Conservation (phyloP, 2,329 filamentous ascomycete species). For the Exophiala oligosperma region DNA sequence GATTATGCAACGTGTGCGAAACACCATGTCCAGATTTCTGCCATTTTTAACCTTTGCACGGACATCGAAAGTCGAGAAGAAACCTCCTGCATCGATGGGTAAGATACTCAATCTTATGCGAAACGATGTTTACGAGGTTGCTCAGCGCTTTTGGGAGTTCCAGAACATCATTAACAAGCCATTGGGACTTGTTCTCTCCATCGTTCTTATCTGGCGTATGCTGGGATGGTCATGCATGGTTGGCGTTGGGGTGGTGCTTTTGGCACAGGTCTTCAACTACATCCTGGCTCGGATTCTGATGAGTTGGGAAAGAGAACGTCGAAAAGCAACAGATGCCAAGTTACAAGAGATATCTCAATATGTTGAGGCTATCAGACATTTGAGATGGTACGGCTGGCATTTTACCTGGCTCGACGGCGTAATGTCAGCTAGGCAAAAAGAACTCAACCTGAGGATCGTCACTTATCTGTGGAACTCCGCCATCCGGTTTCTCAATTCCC, state of each 20-base stretch:
- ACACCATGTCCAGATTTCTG: slow-evolving; percentile 1
- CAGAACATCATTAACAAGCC: slow-evolving; percentile 73
- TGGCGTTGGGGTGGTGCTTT: slow-evolving; percentile 67
- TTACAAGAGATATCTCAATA: slow-evolving; percentile 82
- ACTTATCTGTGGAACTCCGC: slow-evolving; percentile 62
- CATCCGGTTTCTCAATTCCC: slow-evolving; percentile 68
- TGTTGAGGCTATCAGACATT: slow-evolving; percentile 78
- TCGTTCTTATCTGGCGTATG: slow-evolving; percentile 72
- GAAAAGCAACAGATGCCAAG: slow-evolving; percentile 72
- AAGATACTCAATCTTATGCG: slow-evolving; percentile 89
- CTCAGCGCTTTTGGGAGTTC: slow-evolving; percentile 84
- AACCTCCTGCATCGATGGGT: slow-evolving; percentile 73
- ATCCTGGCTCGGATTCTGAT: slow-evolving; percentile 67
- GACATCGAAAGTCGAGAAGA: slow-evolving; percentile 26
- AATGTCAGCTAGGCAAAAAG: slow-evolving; percentile 65
- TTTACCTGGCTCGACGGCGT: slow-evolving; percentile 70
- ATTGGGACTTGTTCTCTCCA: slow-evolving; percentile 71
- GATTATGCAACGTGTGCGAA: not conserved
- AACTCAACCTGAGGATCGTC: slow-evolving; percentile 65
- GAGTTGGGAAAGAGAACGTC: slow-evolving; percentile 68
- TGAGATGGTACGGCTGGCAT: slow-evolving; percentile 83
- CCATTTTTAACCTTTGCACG: slow-evolving; percentile 18
- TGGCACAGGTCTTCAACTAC: slow-evolving; percentile 70
- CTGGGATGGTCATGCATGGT: slow-evolving; percentile 78
- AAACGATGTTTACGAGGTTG: slow-evolving; percentile 75